Evolutionary conservation across 179 eudicot genomes (phyloP).

Genomic region (Spinacia oleracea): DNA sequence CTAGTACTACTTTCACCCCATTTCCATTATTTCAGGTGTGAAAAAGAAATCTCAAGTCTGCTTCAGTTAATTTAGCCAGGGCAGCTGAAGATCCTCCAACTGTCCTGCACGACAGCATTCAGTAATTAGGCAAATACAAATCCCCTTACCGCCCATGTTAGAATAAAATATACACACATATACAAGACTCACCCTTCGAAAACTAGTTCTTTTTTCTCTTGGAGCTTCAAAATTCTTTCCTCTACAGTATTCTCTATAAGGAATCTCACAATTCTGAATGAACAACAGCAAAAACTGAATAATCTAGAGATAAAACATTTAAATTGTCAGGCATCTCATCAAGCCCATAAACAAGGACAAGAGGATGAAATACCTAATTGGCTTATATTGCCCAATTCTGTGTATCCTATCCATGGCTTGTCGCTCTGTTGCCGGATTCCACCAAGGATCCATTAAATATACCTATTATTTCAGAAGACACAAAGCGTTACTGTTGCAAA

Average conservation of each 20-base stretch:
- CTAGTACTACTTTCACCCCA: neutral
- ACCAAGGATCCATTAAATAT: constrained; percentile 99
- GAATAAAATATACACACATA: neutral
- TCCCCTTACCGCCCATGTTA: neutral
- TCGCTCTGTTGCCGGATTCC: constrained; percentile 95
- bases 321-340: neutral
- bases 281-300: neutral
- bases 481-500: neutral
- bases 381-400: constrained; percentile 92
- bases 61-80: constrained; percentile 76
- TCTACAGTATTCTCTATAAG: constrained; percentile 80
- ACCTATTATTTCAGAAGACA: constrained; percentile 44
- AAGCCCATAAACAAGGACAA: neutral
- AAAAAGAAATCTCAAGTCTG: constrained; percentile 76
- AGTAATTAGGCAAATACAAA: neutral
- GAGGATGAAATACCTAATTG: constrained; percentile 57
- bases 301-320: neutral
- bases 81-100: constrained; percentile 93
- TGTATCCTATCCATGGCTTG: constrained; percentile 97
- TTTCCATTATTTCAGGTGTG: constrained; percentile 26
- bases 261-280: constrained; percentile 71
- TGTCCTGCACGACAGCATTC: constrained; percentile 50
- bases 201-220: constrained; percentile 90
- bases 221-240: constrained; percentile 88
- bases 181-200: constrained; percentile 76